These are phyloP conservation scores for Vitis riparia DNA, from an alignment of 164 flowering plant genomes.

Conservation along the genomic window DNA sequence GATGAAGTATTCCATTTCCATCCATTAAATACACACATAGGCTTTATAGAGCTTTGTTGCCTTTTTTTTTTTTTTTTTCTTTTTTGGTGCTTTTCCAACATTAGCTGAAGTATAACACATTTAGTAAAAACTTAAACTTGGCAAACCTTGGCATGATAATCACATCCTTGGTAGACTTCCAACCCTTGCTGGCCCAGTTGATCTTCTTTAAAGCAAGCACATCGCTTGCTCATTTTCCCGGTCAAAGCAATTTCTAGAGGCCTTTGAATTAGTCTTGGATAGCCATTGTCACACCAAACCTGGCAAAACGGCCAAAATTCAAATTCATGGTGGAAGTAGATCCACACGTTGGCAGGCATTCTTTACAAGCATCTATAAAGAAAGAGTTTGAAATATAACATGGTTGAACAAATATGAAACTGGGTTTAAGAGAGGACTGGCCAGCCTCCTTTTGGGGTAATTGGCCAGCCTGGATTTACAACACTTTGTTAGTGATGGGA, in stretches of 20 bases:
- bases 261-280: constrained; percentile 85
- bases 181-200: constrained; percentile 65
- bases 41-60: no score
- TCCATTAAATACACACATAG: no score
- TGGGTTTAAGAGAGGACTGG: no score
- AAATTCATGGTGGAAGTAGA: neutral
- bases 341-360: neutral
- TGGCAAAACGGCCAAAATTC: constrained; percentile 18
- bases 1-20: no score
- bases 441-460: no score
- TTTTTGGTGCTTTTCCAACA: neutral
- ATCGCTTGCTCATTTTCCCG: constrained; percentile 82
- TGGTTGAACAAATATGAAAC: no score
- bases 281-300: constrained; percentile 92
- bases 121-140: constrained; percentile 24
- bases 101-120: no score
- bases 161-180: constrained; percentile 83
- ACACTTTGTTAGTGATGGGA: neutral
- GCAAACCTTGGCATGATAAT: constrained; percentile 54
- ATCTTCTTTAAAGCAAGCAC: constrained; percentile 78
- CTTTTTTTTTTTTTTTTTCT: no score
- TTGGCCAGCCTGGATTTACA: no score
- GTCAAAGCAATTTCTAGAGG: constrained; percentile 87
- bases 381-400: neutral
- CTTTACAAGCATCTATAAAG: neutral